Conservation (phyloP, 768 basidiomycete species). For the Serendipita sp. region DNA sequence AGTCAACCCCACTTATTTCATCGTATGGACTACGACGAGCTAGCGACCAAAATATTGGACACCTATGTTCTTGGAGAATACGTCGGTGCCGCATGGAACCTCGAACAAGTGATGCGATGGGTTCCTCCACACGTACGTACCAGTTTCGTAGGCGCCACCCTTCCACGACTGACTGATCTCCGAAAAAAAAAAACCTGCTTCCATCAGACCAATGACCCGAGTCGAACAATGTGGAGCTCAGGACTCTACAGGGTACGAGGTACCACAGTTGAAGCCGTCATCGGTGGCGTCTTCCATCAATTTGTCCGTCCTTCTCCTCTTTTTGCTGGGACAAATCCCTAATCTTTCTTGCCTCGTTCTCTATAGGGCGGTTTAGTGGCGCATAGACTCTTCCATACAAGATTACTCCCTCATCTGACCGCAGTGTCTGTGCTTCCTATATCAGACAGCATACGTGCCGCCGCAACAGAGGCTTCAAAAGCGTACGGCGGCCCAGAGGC, state of each 20-base stretch:
- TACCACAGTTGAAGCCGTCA: conserved; percentile 55
- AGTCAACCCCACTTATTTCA: conserved; percentile 5
- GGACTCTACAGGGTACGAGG: conserved; percentile 70
- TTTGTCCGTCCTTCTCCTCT: conserved; percentile 37
- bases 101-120: conserved; percentile 65
- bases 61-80: conserved; percentile 58
- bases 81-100: conserved; percentile 58
- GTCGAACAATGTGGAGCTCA: conserved; percentile 25
- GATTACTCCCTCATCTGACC: conserved; percentile 23
- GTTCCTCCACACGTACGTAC: conserved; percentile 38
- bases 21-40: conserved; percentile 37
- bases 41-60: conserved; percentile 43
- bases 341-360: neutral
- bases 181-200: neutral
- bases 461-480: neutral
- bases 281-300: conserved; percentile 67
- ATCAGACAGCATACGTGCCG: neutral
- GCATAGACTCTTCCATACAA: conserved; percentile 29
- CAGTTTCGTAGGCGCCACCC: no score
- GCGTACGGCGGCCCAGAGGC: neutral
- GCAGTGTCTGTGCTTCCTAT: neutral
- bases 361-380: conserved; percentile 26
- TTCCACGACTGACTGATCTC: no score
- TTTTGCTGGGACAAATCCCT: conserved; percentile 12
- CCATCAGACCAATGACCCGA: neutral